phyloP scores from a whole-genome alignment of 2,329 filamentous ascomycete genomes.

The Paracoccidioides lutzii region DNA sequence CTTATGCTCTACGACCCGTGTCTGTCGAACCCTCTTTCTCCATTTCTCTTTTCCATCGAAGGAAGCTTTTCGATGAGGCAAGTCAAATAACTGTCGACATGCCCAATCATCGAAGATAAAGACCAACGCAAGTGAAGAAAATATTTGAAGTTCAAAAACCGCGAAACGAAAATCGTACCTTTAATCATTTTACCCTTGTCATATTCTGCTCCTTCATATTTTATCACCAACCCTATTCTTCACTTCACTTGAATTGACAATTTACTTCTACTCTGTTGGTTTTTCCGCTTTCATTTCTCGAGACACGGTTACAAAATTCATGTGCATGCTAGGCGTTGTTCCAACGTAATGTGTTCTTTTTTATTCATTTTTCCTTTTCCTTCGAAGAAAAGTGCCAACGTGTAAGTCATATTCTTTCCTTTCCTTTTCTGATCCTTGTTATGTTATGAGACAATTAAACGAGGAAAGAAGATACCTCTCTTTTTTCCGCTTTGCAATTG shows the following conservation, averaged over 20 bases:
- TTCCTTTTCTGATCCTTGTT: not conserved
- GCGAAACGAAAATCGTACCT: no score
- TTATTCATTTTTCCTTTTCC: not conserved
- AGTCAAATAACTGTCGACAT: no score
- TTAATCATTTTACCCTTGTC: no score
- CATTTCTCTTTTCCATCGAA: not conserved
- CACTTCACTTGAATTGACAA: not conserved
- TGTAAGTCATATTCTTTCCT: not conserved
- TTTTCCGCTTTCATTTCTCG: not conserved
- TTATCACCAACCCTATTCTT: not conserved
- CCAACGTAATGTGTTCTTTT: not conserved
- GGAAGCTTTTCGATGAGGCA: not conserved
- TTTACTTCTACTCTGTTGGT: not conserved
- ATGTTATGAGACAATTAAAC: not conserved
- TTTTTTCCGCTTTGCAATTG: not conserved
- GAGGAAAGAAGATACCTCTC: not conserved
- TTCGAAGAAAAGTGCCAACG: not conserved
- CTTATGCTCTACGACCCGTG: not conserved
- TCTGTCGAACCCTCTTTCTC: not conserved
- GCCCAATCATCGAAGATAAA: no score
- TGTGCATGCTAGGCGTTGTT: slow-evolving; percentile 1
- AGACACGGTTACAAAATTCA: not conserved
- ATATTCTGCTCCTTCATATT: no score
- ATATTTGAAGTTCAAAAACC: no score
- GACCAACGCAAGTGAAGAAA: no score